Evolutionary conservation across 148 eudicot species (phyloP), one percentile per base, ranked within the genome.

Genomic region (Chenopodium quinoa): DNA sequence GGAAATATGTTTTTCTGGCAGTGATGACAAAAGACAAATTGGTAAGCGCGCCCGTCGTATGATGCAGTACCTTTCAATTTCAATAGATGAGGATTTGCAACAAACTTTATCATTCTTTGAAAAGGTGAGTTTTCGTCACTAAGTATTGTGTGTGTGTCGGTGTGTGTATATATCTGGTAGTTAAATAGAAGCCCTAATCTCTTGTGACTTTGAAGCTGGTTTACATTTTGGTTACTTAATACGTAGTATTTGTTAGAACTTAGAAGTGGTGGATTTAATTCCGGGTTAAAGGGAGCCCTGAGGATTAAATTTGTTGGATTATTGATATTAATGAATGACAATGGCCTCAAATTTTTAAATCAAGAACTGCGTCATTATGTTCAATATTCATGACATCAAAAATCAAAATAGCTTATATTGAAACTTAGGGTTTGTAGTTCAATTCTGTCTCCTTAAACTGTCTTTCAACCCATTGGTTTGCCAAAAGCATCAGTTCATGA

Each of bases 101-200:
- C 94, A 90, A 72, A 93, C 92, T 3, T 86, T 95, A 27, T 91
- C 98, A 19, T 95, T 93, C 77, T 90, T 93, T 76, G 93, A 93
- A 84, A 94, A 92, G 97, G 98, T 92, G 67, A 50, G 80, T 80
- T 81, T 70, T 70, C 29, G 29, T 76, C 73, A 23, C 25, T 46
- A 37, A 76, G 23, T 63, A 48, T 16, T 65, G 0, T 22, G 27
- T 54, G 16, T 65, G 16, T 34, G 27, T 27, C 27, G 27, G 27
- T 27, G 37, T 34, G 37, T 34, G 40, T 34, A 27, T 27, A 27
- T 27, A 34, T 34, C 40, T 34, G 40, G 40, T 34, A 34, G 40
- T 34, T 34, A 34, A 34, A 4, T 34, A 34, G 40, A 34, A 34
- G 46, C 54, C 66, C 67, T 78, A 66, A 60, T 44, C 23, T 60